Conservation (phyloP, 2,329 filamentous ascomycete species). For the Fulvia fulva region DNA sequence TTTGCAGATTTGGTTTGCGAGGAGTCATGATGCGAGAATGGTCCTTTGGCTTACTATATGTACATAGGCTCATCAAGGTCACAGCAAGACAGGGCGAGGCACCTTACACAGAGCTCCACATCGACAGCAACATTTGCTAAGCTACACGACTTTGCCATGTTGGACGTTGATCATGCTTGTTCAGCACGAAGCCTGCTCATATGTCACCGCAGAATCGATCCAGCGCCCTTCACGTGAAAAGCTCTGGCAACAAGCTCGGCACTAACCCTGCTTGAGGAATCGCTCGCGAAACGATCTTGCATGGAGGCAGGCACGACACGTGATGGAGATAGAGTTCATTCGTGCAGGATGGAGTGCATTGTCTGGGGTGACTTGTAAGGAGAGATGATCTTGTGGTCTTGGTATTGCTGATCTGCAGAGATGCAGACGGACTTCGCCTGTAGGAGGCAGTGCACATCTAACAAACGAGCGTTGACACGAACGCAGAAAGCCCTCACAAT, state of each 20-base stretch:
- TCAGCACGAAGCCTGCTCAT: not conserved
- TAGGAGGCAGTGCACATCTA: no score
- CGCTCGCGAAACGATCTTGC: not conserved
- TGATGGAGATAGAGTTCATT: not conserved
- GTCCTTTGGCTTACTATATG: not conserved
- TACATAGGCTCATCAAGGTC: not conserved
- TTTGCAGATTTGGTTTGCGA: not conserved
- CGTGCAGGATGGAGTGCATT: not conserved
- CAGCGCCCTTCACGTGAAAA: not conserved
- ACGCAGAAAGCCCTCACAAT: no score
- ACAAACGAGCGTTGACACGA: no score
- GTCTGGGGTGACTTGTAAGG: not conserved
- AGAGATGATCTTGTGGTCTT: not conserved
- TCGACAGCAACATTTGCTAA: not conserved
- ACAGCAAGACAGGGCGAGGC: not conserved
- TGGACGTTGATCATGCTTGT: not conserved
- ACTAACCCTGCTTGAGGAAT: not conserved
- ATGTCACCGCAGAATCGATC: not conserved
- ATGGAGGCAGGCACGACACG: not conserved
- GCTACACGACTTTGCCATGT: not conserved
- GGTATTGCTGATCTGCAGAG: no score
- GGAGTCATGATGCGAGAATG: not conserved
- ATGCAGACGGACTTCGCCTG: no score
- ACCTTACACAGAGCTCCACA: not conserved
- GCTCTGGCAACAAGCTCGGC: not conserved